These are phyloP conservation scores for Pyrenophora graminea DNA, from an alignment of 2,329 filamentous ascomycete species.

Conservation along the genomic window DNA sequence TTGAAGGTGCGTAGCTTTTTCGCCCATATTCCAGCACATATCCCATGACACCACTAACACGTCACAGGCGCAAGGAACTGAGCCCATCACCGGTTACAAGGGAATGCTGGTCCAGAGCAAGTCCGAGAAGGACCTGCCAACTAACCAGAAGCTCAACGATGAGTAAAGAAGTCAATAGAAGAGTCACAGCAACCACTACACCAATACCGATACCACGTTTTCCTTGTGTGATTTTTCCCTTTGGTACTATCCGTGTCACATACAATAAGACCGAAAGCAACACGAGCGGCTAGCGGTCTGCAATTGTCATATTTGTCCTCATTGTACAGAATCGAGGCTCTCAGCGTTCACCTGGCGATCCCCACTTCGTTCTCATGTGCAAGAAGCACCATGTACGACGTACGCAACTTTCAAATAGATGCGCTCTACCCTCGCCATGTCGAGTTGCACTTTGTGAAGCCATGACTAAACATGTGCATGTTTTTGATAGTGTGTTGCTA, in stretches of 20 bases:
- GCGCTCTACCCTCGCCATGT: not conserved
- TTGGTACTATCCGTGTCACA: constrained; percentile 46
- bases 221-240: constrained; percentile 43
- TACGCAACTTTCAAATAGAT: constrained; percentile 29
- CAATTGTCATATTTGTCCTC: constrained; percentile 45
- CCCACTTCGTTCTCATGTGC: constrained; percentile 23
- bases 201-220: constrained; percentile 40
- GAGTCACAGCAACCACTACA: constrained; percentile 32
- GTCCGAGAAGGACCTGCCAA: constrained; percentile 39
- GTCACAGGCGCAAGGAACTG: constrained; percentile 42
- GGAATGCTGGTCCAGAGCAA: constrained; percentile 48
- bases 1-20: constrained; percentile 70
- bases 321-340: constrained; percentile 46
- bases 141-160: constrained; percentile 35
- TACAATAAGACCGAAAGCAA: constrained; percentile 33
- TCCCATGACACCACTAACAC: constrained; percentile 20
- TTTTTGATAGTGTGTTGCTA: no score
- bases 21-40: constrained; percentile 1
- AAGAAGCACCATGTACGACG: constrained; percentile 24
- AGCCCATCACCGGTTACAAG: constrained; percentile 47
- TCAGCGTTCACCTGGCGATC: constrained; percentile 27
- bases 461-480: no score
- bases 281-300: constrained; percentile 30
- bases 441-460: no score
- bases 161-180: constrained; percentile 34